A percentile compares a stretch with the other conserved stretches of the same genome.
Evolutionary conservation across 2,329 filamentous ascomycete genomes (phyloP).

Genomic region (Alternaria hordeiaustralica): DNA sequence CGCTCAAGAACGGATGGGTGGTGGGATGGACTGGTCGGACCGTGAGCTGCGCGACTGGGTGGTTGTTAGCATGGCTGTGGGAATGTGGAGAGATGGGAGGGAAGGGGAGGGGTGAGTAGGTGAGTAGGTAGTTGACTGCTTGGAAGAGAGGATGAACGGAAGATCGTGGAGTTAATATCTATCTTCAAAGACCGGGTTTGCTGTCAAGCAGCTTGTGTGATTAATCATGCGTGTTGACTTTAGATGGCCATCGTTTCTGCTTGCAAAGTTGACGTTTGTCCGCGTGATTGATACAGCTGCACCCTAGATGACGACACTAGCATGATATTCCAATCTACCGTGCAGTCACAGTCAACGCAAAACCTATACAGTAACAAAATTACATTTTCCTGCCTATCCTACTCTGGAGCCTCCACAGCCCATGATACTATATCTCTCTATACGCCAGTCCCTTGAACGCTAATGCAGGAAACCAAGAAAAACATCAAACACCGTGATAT

Average conservation of each 20-base stretch:
- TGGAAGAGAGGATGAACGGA: neutral
- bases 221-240: neutral
- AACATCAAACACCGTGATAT: conserved; percentile 1
- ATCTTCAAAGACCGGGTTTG: neutral
- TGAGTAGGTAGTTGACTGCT: neutral
- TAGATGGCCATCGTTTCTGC: neutral
- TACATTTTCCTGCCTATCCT: neutral
- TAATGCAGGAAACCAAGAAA: conserved; percentile 1
- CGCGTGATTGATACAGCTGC: too few species aligned
- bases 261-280: neutral
- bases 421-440: neutral
- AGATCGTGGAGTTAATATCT: neutral
- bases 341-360: neutral
- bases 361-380: neutral
- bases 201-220: neutral
- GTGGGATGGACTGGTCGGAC: neutral
- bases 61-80: neutral
- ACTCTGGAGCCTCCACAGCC: neutral
- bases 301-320: neutral
- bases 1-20: neutral
- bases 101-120: neutral
- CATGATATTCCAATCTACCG: neutral
- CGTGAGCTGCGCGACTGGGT: neutral
- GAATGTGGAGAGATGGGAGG: too few species aligned
- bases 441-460: conserved; percentile 2